Evolutionary conservation across 192 early-diverging fungal genomes (phyloP).

Genomic region (Funneliformis mosseae): DNA sequence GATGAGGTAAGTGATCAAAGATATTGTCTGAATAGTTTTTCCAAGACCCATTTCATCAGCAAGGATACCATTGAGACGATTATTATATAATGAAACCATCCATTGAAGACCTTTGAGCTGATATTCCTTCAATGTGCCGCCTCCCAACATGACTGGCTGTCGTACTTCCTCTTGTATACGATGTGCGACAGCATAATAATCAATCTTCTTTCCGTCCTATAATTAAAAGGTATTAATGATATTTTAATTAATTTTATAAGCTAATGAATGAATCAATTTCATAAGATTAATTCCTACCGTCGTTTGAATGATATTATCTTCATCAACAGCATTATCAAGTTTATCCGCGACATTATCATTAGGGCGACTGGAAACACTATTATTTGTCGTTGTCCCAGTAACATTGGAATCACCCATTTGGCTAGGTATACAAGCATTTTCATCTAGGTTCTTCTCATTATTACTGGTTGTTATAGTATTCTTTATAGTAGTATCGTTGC

Average conservation of each 20-base stretch:
- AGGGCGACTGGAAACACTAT: conserved; percentile 14
- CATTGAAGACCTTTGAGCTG: conserved; percentile 96
- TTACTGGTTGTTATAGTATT: background rate
- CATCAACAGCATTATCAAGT: conserved; percentile 51
- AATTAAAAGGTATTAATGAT: background rate
- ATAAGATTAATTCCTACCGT: conserved; percentile 1
- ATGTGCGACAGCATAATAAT: conserved; percentile 92
- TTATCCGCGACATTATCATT: conserved; percentile 45
- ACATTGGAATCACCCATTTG: background rate
- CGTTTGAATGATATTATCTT: conserved; percentile 40
- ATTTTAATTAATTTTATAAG: background rate
- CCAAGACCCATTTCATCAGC: conserved; percentile 95
- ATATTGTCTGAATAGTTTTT: conserved; percentile 94
- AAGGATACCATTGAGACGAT: conserved; percentile 95
- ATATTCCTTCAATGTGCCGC: conserved; percentile 95
- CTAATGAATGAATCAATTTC: background rate
- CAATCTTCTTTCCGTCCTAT: conserved; percentile 52
- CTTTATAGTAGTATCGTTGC: background rate
- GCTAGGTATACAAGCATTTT: background rate
- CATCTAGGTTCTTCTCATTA: background rate
- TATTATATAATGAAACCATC: conserved; percentile 99
- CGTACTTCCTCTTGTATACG: conserved; percentile 77
- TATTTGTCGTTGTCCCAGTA: background rate
- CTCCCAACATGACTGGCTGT: conserved; percentile 84
- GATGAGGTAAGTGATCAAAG: conserved; percentile 95